Evolutionary conservation across 192 early-diverging fungal species (phyloP).

Genomic region (Coemansia sp.): DNA sequence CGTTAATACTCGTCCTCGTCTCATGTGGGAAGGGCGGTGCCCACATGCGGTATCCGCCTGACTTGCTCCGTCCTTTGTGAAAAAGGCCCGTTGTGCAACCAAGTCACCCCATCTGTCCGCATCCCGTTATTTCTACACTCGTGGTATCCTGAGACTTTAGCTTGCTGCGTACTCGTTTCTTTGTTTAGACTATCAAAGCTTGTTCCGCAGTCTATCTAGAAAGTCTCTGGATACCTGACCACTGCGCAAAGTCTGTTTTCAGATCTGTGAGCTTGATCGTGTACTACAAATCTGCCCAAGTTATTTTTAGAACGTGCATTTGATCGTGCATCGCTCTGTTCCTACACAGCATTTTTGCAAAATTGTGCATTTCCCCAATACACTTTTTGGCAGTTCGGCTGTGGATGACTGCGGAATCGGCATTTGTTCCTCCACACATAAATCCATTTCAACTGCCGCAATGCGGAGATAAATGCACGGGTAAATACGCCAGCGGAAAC

Average conservation of each 20-base stretch:
- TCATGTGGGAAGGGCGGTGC: background rate
- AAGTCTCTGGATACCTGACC: background rate
- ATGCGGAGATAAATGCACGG: background rate
- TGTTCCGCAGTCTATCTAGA: background rate
- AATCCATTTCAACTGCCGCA: background rate
- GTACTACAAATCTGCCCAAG: background rate
- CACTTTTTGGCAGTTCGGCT: background rate
- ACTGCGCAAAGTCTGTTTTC: constrained; percentile 6
- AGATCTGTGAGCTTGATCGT: no score
- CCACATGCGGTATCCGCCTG: background rate
- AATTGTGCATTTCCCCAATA: background rate
- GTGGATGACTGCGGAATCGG: constrained; percentile 1
- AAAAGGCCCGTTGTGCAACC: background rate
- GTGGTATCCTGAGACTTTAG: constrained; percentile 1
- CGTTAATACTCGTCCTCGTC: constrained; percentile 1
- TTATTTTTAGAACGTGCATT: background rate
- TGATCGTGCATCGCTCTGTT: background rate
- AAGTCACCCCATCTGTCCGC: constrained; percentile 3
- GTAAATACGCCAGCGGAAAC: no score
- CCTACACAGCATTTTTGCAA: background rate
- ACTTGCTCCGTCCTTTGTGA: background rate
- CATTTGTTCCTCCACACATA: constrained; percentile 1
- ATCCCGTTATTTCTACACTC: background rate
- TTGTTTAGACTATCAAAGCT: background rate
- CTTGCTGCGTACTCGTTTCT: background rate